Percentiles rank a stretch among this genome's conserved stretches.
Conservation (phyloP, 176 grass and related monocot genomes). For the Rhynchospora tenuis region DNA sequence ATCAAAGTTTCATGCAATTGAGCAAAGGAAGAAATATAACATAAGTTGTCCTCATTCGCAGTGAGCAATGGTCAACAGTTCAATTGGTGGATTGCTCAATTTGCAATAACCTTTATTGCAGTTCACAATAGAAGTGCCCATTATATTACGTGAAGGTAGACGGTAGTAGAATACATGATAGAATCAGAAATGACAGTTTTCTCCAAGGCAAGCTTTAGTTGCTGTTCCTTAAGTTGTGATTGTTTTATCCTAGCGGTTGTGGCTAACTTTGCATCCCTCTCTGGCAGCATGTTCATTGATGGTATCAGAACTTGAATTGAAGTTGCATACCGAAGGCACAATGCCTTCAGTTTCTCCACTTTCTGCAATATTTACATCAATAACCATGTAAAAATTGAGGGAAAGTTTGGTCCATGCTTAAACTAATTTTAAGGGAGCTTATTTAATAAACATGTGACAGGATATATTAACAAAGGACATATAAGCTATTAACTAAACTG, state of each 20-base stretch:
- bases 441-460: background rate
- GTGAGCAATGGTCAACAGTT: background rate
- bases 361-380: conserved; percentile 38
- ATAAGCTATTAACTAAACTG: background rate
- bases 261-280: conserved; percentile 30
- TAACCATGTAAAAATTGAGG: conserved; percentile 10
- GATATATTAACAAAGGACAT: background rate
- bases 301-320: conserved; percentile 82
- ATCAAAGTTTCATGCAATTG: background rate
- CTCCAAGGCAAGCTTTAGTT: conserved; percentile 51
- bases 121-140: background rate
- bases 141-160: background rate
- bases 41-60: background rate
- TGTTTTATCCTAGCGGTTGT: conserved; percentile 46
- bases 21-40: background rate
- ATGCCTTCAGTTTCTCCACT: conserved; percentile 83
- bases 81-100: background rate
- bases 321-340: conserved; percentile 81
- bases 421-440: background rate
- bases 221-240: conserved; percentile 37
- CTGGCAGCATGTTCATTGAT: conserved; percentile 41
- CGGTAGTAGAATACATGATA: conserved; percentile 43
- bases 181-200: conserved; percentile 66
- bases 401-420: background rate
- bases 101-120: background rate